Base-by-base conservation (phyloP, 495 filamentous ascomycete species). In the Hypoxylon cercidicola region DNA sequence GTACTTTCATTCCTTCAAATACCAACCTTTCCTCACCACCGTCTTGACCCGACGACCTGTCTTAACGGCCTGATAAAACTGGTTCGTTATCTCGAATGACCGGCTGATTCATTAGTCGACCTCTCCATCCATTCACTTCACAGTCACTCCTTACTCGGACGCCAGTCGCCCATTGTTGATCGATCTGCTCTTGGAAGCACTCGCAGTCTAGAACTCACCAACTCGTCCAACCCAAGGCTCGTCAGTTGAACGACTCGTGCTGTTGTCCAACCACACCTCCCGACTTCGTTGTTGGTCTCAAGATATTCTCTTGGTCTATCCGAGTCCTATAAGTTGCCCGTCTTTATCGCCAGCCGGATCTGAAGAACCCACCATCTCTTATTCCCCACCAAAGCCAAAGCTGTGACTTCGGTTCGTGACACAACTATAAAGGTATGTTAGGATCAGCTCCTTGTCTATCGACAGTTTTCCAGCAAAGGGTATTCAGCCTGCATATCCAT, bases 1-100 rank as follows among this genome's bases (percentile, higher is more conserved):
- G 55, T 57, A 61, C 71, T 72, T 76, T 72, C 80, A 74, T 74
- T 82, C 80, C 72, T 75, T 76, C 57, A 66, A 69, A 69, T 62
- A 60, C 62, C 62, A 57, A 44, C 35, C 54, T 44, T 53, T 64
- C 50, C 64, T 40, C 68, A 50, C 64, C 30, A 11, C 64, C 58
- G 56, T 58, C 51, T 52, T 60, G 37, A 61, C 45, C 48, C 53
- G 55, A 3, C 60, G 19, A 56, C 49, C 49, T 49, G 16, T 39
- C 40, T 48, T 46, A 48, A 51, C 54, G 39, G 39, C 43, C 57
- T 64, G 34, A 57, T 20, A 54, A 63, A 18, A 45, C 21, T 56
- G 43, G 13, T 62, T 52, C 52, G 40, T 50, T 56, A 43, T 60
- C 35, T 47, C 41, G 21, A 59, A 52, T 28, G 25, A 60, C 50